Evolutionary conservation across 352 stramenopile species (phyloP).

Genomic region (Nannochloropsis limnetica): DNA sequence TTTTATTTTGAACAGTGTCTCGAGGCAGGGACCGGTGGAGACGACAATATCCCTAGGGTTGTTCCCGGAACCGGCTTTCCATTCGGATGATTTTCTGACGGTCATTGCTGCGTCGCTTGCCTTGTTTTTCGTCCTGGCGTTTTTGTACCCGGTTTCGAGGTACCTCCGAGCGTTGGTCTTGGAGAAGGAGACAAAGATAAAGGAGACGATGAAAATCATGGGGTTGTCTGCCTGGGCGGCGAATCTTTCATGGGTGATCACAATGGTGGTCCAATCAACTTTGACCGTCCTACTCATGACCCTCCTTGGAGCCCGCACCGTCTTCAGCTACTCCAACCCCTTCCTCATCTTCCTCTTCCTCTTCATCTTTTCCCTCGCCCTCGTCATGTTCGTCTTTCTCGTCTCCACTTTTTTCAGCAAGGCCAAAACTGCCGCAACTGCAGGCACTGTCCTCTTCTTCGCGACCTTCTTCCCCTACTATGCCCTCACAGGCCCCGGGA

Average conservation of each 20-base stretch:
- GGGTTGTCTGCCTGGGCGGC: constrained; percentile 62
- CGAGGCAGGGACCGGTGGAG: constrained; percentile 42
- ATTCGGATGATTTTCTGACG: constrained; percentile 48
- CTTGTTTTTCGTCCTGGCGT: constrained; percentile 79
- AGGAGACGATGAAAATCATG: constrained; percentile 84
- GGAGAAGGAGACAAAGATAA: constrained; percentile 77
- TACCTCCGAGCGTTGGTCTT: constrained; percentile 73
- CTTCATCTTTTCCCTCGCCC: constrained; percentile 60
- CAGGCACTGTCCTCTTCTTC: constrained; percentile 74
- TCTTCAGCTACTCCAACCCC: constrained; percentile 56
- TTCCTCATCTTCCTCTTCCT: constrained; percentile 54
- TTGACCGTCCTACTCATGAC: constrained; percentile 57
- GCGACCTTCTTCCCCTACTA: constrained; percentile 59
- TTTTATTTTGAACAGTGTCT: constrained; percentile 51
- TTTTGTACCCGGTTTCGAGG: constrained; percentile 74
- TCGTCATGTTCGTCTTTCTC: constrained; percentile 75
- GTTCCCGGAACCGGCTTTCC: constrained; percentile 48
- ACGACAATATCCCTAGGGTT: constrained; percentile 51
- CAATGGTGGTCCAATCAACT: constrained; percentile 49
- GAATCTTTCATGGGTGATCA: constrained; percentile 61
- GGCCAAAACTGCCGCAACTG: constrained; percentile 63
- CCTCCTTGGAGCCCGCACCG: constrained; percentile 57
- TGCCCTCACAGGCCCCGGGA: constrained; percentile 44
- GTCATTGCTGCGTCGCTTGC: constrained; percentile 54
- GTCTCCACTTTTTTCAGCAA: constrained; percentile 75